Percentiles rank a stretch among this genome's conserved stretches.
phyloP scores from a whole-genome alignment of 495 filamentous ascomycete species.

The Talaromyces wortmannii region DNA sequence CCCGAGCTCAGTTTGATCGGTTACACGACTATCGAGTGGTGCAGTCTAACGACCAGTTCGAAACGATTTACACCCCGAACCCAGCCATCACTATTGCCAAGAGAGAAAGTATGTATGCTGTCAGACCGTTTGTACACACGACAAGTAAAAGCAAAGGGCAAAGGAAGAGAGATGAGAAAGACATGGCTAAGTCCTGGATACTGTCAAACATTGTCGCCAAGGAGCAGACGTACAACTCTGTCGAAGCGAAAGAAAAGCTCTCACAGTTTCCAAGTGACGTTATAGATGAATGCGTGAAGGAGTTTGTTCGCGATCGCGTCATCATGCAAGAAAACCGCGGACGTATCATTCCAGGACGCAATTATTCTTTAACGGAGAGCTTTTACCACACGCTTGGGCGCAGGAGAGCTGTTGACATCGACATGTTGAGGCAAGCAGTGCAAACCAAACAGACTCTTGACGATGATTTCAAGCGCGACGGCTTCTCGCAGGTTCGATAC shows the following conservation, averaged over 20 bases:
- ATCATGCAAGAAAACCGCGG: conserved; percentile 50
- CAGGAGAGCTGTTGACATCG: conserved; percentile 34
- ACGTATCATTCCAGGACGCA: conserved; percentile 42
- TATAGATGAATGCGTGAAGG: conserved; percentile 48
- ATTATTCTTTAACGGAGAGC: conserved; percentile 51
- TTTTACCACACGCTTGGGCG: conserved; percentile 43
- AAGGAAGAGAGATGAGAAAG: conserved; percentile 10
- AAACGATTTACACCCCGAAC: conserved; percentile 31
- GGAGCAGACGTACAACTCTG: conserved; percentile 35
- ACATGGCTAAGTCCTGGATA: conserved; percentile 52
- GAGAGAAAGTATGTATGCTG: conserved; percentile 27
- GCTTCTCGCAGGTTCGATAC: conserved; percentile 20
- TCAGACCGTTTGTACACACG: conserved; percentile 23
- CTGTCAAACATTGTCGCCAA: conserved; percentile 51
- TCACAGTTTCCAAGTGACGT: conserved; percentile 31
- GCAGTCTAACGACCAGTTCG: conserved; percentile 22
- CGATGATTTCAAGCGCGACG: conserved; percentile 33
- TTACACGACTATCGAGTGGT: conserved; percentile 43
- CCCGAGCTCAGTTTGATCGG: conserved; percentile 41
- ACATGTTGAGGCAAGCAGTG: conserved; percentile 43
- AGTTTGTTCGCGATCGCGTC: conserved; percentile 52
- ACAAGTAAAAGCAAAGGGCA: conserved; percentile 6
- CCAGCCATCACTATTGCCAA: conserved; percentile 20
- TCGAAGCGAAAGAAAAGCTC: conserved; percentile 37
- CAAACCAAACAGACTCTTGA: conserved; percentile 56